Percentiles rank a stretch among this genome's conserved stretches.
phyloP scores from a whole-genome alignment of 1,284 basidiomycete species.

The Ceratobasidium sp. region DNA sequence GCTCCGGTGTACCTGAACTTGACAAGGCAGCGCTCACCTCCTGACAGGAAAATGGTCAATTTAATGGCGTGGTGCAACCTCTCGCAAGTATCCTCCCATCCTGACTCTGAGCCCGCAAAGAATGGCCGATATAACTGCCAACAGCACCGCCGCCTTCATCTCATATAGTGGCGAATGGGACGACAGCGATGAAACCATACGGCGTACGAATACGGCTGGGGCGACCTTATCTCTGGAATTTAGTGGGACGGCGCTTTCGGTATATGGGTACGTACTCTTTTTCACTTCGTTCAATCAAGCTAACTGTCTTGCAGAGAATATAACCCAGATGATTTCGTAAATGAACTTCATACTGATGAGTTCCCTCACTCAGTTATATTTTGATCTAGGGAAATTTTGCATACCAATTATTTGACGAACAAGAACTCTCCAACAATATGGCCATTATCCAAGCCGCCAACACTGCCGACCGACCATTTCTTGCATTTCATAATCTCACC shows the following conservation, averaged over 20 bases:
- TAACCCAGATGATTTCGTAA: background rate
- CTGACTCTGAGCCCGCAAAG: background rate
- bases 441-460: background rate
- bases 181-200: background rate
- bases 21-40: background rate
- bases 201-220: background rate
- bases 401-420: background rate
- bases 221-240: background rate
- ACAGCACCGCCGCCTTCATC: background rate
- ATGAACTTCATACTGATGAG: background rate
- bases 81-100: background rate
- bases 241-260: background rate
- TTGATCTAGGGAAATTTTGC: background rate
- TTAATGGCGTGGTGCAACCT: background rate
- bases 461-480: background rate
- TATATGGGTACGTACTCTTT: background rate
- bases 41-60: no score
- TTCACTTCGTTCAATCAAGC: background rate
- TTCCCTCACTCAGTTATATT: background rate
- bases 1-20: background rate
- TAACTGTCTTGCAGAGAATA: background rate
- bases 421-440: background rate
- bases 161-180: background rate
- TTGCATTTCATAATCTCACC: background rate
- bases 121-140: background rate